Percentiles rank a stretch among this genome's conserved stretches.
These are phyloP conservation scores for Salisapilia sapeloensis DNA, from an alignment of 352 stramenopile species.

Conservation along the genomic window DNA sequence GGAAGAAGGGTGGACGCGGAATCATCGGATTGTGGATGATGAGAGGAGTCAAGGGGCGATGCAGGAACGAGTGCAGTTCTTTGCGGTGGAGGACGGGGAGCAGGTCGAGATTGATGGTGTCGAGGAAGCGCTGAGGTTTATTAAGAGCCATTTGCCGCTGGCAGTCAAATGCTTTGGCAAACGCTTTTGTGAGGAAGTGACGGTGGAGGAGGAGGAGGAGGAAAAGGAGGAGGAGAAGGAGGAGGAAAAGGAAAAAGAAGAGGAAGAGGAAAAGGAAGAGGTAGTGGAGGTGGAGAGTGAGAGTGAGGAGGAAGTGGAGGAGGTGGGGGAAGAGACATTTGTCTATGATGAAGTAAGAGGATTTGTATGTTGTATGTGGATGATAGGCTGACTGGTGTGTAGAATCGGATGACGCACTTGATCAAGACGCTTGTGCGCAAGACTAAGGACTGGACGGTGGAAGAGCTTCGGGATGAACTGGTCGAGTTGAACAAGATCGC, in stretches of 20 bases:
- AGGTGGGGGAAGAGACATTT: constrained; percentile 16
- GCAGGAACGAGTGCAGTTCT: constrained; percentile 20
- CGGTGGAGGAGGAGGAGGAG: constrained; percentile 15
- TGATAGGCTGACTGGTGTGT: background rate
- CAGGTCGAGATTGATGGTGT: constrained; percentile 24
- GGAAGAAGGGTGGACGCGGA: constrained; percentile 49
- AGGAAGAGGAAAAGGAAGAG: background rate
- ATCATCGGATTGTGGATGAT: constrained; percentile 28
- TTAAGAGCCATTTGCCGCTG: constrained; percentile 23
- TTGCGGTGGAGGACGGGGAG: constrained; percentile 7
- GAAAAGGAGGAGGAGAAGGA: constrained; percentile 6
- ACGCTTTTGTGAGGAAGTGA: constrained; percentile 25
- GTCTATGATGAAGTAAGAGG: constrained; percentile 68
- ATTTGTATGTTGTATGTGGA: background rate
- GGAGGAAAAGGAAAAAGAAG: constrained; percentile 2
- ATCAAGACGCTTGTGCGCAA: constrained; percentile 38
- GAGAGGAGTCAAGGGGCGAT: constrained; percentile 19
- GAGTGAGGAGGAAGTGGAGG: background rate
- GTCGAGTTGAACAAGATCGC: constrained; percentile 51
- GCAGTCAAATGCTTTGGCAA: constrained; percentile 54
- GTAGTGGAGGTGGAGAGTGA: background rate
- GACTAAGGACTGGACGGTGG: constrained; percentile 44
- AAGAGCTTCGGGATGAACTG: constrained; percentile 53
- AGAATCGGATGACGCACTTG: constrained; percentile 31
- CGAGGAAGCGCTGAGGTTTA: constrained; percentile 29